A percentile compares a stretch with the other conserved stretches of the same genome.
These are phyloP conservation scores for Gloeopeniophorella convolvens DNA, from an alignment of 768 basidiomycete genomes.

Conservation along the genomic window DNA sequence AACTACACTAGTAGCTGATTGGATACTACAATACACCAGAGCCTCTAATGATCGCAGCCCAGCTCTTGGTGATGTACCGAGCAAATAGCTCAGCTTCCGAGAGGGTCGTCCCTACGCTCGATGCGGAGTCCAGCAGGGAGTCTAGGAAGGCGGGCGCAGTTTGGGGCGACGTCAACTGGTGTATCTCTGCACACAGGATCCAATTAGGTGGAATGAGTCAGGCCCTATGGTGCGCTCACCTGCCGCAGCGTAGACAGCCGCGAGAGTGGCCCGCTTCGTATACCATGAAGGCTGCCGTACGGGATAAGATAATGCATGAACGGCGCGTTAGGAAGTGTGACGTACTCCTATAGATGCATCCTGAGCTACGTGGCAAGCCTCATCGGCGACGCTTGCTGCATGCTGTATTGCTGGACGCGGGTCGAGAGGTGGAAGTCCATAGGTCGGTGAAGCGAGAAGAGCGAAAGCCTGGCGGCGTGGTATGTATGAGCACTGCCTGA, in stretches of 20 bases:
- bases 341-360: conserved; percentile 55
- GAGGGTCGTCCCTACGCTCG: conserved; percentile 38
- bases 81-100: conserved; percentile 51
- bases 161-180: conserved; percentile 70
- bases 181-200: conserved; percentile 45
- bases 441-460: conserved; percentile 49
- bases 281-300: conserved; percentile 65
- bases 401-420: conserved; percentile 56
- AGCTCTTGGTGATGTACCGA: conserved; percentile 59
- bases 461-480: conserved; percentile 56
- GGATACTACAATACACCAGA: conserved; percentile 41
- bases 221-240: conserved; percentile 39
- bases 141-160: conserved; percentile 65
- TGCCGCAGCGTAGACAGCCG: conserved; percentile 65
- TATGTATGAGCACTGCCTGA: background rate
- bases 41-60: conserved; percentile 66
- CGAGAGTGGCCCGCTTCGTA: conserved; percentile 54
- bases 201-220: background rate
- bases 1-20: background rate
- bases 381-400: conserved; percentile 54
- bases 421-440: conserved; percentile 47
- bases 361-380: conserved; percentile 55
- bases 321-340: background rate
- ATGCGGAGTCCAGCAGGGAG: conserved; percentile 47
- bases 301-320: background rate